Evolutionary conservation across 2,329 filamentous ascomycete genomes (phyloP).

Genomic region (Coniochaeta prunicola): DNA sequence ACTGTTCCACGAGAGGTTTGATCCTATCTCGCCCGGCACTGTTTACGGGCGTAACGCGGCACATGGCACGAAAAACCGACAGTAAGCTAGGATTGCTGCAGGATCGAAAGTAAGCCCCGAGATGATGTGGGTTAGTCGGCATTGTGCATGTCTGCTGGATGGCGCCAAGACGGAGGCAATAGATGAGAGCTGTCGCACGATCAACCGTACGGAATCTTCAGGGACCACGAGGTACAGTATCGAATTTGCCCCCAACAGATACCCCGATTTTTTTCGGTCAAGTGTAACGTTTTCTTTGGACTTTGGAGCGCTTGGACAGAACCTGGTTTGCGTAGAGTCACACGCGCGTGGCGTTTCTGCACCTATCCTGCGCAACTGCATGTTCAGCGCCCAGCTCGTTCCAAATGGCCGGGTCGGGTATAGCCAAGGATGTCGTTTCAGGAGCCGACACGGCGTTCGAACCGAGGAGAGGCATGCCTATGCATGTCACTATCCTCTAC

Average conservation of each 20-base stretch:
- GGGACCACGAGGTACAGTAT: background rate
- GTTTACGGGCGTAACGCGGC: slow-evolving; percentile 17
- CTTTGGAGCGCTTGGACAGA: background rate
- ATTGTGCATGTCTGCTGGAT: slow-evolving; percentile 8
- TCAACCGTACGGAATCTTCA: background rate
- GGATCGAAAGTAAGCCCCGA: slow-evolving; percentile 14
- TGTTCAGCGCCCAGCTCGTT: background rate
- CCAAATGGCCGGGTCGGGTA: background rate
- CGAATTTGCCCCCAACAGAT: background rate
- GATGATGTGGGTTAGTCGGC: slow-evolving; percentile 16
- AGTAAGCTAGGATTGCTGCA: slow-evolving; percentile 15
- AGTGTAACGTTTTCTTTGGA: background rate
- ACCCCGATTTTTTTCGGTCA: background rate
- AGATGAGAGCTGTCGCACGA: background rate
- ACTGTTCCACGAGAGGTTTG: background rate
- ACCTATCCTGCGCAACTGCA: too few relatives aligned
- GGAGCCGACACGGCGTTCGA: slow-evolving; percentile 5
- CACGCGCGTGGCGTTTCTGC: background rate
- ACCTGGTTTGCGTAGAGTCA: background rate
- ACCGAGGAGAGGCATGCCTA: background rate
- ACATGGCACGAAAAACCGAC: slow-evolving; percentile 7
- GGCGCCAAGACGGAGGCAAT: background rate
- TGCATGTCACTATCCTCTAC: background rate
- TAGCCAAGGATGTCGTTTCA: slow-evolving; percentile 5
- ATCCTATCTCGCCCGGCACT: background rate